Evolutionary conservation across 768 basidiomycete genomes (phyloP), one percentile per base, ranked within the genome.

Genomic region (Vararia minispora): DNA sequence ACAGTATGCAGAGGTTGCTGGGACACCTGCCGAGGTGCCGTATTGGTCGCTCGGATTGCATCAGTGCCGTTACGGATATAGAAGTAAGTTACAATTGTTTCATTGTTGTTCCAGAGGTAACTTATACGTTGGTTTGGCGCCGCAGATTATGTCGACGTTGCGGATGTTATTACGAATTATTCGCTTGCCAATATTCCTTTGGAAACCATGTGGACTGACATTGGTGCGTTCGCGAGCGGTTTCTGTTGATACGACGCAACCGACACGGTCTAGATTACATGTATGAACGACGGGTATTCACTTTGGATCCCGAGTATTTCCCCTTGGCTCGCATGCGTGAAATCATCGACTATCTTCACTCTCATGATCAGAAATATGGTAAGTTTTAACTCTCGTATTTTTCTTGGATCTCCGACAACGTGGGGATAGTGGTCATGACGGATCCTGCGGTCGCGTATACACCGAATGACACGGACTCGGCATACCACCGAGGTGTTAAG

Each of bases 121-220:
- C 16, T 28, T 32, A 28, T 11, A 29, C 23, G 33, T 21, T 3
- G 8, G 3, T 8, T 9, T 28, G 14, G 5, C 9, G 28, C 14
- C 17, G 3, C 25, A 79, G 79, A 78, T 48, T 79, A 66, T 32
- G 58, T 78, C 20, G 71, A 78, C 23, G 76, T 81, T 1, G 71
- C 76, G 1, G 56, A 61, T 25, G 79, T 81, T 4, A 72, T 82
- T 39, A 55, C 67, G 0, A 75, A 70, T 52, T 82, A 82, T 44
- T 68, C 74, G 1, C 64, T 58, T 1, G 75, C 76, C 0, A 52
- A 57, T 4, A 82, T 84, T 37, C 80, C 79, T 6, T 65, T 82
- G 3, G 79, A 84, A 54, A 80, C 79, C 0, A 81, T 82, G 79
- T 82, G 79, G 79, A 79, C 79, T 2, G 80, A 82, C 53, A 83